These are phyloP conservation scores for Xylariaceae sp. DNA, from an alignment of 2,329 filamentous ascomycete species.

Conservation along the genomic window DNA sequence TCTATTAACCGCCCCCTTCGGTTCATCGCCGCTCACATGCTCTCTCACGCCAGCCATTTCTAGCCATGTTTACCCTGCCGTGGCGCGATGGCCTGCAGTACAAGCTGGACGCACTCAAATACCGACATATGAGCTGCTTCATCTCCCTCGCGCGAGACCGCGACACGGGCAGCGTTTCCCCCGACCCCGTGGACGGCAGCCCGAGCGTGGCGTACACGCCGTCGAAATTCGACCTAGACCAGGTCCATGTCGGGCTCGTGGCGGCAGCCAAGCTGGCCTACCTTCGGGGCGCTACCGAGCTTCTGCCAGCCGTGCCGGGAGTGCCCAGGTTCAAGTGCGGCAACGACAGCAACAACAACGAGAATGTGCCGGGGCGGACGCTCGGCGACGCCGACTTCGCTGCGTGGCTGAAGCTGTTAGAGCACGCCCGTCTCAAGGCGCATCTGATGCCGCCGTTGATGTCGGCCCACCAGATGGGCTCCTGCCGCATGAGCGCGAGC, in stretches of 20 bases:
- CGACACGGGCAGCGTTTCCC: slow-evolving; percentile 64
- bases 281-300: slow-evolving; percentile 68
- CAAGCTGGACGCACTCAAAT: slow-evolving; percentile 60
- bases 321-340: not conserved
- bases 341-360: too few relatives aligned
- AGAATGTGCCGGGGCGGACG: slow-evolving; percentile 27
- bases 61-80: slow-evolving; percentile 53
- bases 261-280: slow-evolving; percentile 70
- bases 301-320: slow-evolving; percentile 52
- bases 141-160: slow-evolving; percentile 70
- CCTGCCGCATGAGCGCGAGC: slow-evolving; percentile 59
- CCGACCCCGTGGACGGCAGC: slow-evolving; percentile 58
- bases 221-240: slow-evolving; percentile 63
- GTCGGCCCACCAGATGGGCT: slow-evolving; percentile 74
- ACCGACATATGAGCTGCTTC: slow-evolving; percentile 61
- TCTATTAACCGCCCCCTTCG: slow-evolving; percentile 9
- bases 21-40: not conserved
- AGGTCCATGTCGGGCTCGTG: slow-evolving; percentile 64
- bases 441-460: slow-evolving; percentile 48
- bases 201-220: slow-evolving; percentile 62
- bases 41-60: slow-evolving; percentile 44
- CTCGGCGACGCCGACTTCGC: slow-evolving; percentile 51
- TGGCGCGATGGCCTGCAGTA: slow-evolving; percentile 63
- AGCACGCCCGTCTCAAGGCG: slow-evolving; percentile 38
- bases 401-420: slow-evolving; percentile 48